Evolutionary conservation across 495 filamentous ascomycete genomes (phyloP).

Genomic region (Ascobolus immersus): DNA sequence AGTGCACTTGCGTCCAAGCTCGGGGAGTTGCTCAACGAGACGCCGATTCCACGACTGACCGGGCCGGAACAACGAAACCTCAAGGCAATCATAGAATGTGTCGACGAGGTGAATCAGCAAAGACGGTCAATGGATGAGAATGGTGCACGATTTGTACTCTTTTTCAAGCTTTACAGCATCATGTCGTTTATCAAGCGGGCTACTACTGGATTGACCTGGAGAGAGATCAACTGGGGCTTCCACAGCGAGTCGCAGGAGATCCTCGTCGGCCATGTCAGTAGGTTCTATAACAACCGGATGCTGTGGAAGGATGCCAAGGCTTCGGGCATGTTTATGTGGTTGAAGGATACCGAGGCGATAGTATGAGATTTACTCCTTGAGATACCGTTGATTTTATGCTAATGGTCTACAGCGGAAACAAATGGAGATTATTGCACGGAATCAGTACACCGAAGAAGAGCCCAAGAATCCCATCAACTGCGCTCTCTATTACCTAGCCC

Average conservation of each 20-base stretch:
- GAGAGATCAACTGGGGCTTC: conserved; percentile 86
- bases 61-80: conserved; percentile 74
- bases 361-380: conserved; percentile 28
- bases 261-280: conserved; percentile 60
- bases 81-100: conserved; percentile 66
- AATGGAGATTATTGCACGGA: conserved; percentile 71
- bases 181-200: conserved; percentile 42
- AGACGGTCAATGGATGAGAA: conserved; percentile 80
- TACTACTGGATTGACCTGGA: conserved; percentile 52
- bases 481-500: conserved; percentile 69
- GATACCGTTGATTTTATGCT: conserved; percentile 1
- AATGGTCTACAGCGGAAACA: conserved; percentile 30
- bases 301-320: conserved; percentile 66
- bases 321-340: conserved; percentile 87
- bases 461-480: conserved; percentile 87
- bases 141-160: conserved; percentile 68
- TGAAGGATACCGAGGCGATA: conserved; percentile 48
- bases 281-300: conserved; percentile 51
- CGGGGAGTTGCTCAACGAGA: conserved; percentile 48
- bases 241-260: conserved; percentile 87
- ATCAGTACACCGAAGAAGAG: conserved; percentile 72
- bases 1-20: conserved; percentile 46
- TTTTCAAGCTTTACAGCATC: too few relatives aligned
- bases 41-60: conserved; percentile 59
- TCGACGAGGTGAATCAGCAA: conserved; percentile 68